Percentiles rank a stretch among this genome's conserved stretches.
Evolutionary conservation across 2,329 filamentous ascomycete species (phyloP).

Genomic region (Esteya vermicola): DNA sequence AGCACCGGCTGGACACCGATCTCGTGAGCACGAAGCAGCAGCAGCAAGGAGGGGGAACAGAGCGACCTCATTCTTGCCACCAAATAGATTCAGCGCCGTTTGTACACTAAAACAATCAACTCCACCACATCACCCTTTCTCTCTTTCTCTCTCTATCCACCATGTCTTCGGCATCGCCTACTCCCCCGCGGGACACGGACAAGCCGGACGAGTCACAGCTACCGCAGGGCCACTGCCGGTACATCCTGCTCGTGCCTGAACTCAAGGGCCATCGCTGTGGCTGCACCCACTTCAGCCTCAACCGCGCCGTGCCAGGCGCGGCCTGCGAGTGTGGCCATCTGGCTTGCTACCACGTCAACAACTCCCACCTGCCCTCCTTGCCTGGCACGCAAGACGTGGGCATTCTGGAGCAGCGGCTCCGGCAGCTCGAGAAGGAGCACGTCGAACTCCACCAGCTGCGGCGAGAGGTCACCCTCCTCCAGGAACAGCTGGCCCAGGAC

Average conservation of each 20-base stretch:
- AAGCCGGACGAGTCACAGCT: constrained; percentile 29
- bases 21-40: too few relatives aligned
- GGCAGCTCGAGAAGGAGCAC: constrained; percentile 29
- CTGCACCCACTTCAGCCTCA: constrained; percentile 42
- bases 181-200: too few relatives aligned
- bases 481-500: constrained; percentile 12
- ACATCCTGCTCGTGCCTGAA: constrained; percentile 41
- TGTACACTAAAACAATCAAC: too few relatives aligned
- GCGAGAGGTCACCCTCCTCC: constrained; percentile 14
- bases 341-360: constrained; percentile 41
- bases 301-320: constrained; percentile 36
- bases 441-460: constrained; percentile 12
- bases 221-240: constrained; percentile 44
- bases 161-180: constrained; percentile 13
- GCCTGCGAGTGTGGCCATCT: constrained; percentile 45
- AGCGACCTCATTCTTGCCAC: too few relatives aligned
- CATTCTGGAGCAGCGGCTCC: constrained; percentile 30
- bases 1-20: too few relatives aligned
- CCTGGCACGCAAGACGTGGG: constrained; percentile 31
- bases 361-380: constrained; percentile 24
- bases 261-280: constrained; percentile 44
- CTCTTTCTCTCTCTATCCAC: too few relatives aligned
- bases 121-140: too few relatives aligned
- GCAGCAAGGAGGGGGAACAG: too few relatives aligned
- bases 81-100: too few relatives aligned